phyloP scores from a whole-genome alignment of 306 rosid species.

The Cicer cuneatum region DNA sequence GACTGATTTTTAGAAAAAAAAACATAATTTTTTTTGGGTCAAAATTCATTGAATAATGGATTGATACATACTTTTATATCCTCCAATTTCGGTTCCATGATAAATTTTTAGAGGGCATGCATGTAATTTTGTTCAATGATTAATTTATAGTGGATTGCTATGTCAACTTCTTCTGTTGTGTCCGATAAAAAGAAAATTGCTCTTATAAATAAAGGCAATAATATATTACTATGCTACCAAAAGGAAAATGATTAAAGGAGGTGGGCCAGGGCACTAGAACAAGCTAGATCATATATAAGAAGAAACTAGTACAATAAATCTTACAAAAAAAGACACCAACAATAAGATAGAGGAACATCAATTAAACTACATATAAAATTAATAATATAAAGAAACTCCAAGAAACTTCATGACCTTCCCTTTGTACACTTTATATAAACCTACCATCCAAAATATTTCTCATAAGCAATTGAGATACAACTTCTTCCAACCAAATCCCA shows the following conservation, averaged over 20 bases:
- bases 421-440: conserved; percentile 25
- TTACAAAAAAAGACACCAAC: conserved; percentile 7
- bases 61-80: too few species aligned
- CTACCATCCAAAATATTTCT: not conserved
- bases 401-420: conserved; percentile 58
- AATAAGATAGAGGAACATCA: conserved; percentile 46
- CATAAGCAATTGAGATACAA: not conserved
- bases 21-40: too few species aligned
- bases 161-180: too few species aligned
- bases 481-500: not conserved
- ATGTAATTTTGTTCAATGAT: too few species aligned
- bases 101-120: too few species aligned
- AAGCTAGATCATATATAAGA: conserved; percentile 25
- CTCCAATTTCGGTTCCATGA: too few species aligned
- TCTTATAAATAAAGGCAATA: too few species aligned
- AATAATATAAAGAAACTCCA: conserved; percentile 38
- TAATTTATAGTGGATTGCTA: too few species aligned
- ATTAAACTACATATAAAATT: not conserved
- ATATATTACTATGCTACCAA: not conserved
- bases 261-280: not conserved
- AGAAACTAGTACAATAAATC: conserved; percentile 37
- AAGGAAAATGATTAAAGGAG: not conserved
- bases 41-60: too few species aligned
- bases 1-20: too few species aligned
- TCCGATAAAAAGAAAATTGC: too few species aligned